Evolutionary conservation across 345 rosid genomes (phyloP).

Genomic region (Heritiera fomes): DNA sequence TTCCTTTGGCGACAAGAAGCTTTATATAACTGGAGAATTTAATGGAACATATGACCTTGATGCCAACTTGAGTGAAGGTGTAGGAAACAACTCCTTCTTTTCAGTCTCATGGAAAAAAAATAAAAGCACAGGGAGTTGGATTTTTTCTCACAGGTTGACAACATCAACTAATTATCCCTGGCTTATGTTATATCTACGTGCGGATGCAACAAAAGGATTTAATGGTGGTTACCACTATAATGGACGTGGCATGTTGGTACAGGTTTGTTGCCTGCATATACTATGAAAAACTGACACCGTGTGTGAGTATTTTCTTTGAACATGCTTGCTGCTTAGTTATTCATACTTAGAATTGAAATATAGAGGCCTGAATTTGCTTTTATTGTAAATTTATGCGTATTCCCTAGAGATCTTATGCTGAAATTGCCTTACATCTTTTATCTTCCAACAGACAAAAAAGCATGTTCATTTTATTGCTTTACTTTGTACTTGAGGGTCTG

Average conservation of each 20-base stretch:
- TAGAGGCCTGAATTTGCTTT: not conserved
- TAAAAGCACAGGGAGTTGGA: slow-evolving; percentile 51
- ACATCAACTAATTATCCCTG: slow-evolving; percentile 55
- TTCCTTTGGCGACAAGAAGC: slow-evolving; percentile 22
- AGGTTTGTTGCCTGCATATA: slow-evolving; percentile 32
- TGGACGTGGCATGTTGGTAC: slow-evolving; percentile 50
- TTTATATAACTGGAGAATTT: slow-evolving; percentile 52
- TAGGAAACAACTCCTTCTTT: slow-evolving; percentile 42
- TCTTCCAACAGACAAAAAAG: not conserved
- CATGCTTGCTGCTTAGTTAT: not conserved
- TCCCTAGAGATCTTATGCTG: not conserved
- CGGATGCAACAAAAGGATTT: slow-evolving; percentile 50
- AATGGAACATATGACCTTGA: slow-evolving; percentile 64
- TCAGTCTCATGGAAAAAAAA: slow-evolving; percentile 50
- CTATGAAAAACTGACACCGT: not conserved
- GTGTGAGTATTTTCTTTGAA: not conserved
- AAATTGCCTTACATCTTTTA: not conserved
- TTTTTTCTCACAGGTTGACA: slow-evolving; percentile 44
- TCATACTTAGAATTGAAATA: not conserved
- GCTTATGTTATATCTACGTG: slow-evolving; percentile 59
- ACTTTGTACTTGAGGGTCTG: not conserved
- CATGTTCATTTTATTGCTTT: not conserved
- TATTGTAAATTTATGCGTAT: not conserved
- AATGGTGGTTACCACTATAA: slow-evolving; percentile 58
- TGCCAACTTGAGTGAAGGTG: slow-evolving; percentile 34